A percentile compares a stretch with the other conserved stretches of the same genome.
Evolutionary conservation across 176 grass and related monocot species (phyloP).

Genomic region (Carex parvula): DNA sequence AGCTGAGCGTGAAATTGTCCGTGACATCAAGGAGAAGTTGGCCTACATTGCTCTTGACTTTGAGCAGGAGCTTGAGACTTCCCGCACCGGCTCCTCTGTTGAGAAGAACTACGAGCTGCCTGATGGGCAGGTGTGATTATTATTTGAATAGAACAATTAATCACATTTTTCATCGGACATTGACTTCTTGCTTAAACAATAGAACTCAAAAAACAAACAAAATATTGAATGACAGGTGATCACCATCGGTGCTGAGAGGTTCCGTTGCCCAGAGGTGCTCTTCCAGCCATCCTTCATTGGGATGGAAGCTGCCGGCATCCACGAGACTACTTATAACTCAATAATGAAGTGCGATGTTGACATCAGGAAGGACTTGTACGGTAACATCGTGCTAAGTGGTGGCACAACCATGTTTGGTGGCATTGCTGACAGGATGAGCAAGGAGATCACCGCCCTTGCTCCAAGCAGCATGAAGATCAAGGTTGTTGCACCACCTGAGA

Average conservation of each 20-base stretch:
- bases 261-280: constrained; percentile 61
- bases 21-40: constrained; percentile 54
- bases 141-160: not conserved
- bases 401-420: constrained; percentile 61
- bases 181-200: not conserved
- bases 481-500: constrained; percentile 56
- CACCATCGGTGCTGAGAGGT: constrained; percentile 54
- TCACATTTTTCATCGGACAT: not conserved
- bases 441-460: constrained; percentile 55
- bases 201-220: not conserved
- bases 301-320: constrained; percentile 56
- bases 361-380: constrained; percentile 63
- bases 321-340: constrained; percentile 62
- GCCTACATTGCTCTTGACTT: constrained; percentile 51
- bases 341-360: constrained; percentile 72
- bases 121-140: constrained; percentile 33
- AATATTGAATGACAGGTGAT: constrained; percentile 31
- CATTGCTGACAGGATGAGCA: constrained; percentile 64
- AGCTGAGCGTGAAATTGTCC: constrained; percentile 50
- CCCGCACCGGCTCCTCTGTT: constrained; percentile 36
- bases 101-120: constrained; percentile 56
- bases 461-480: constrained; percentile 69
- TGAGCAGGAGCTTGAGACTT: constrained; percentile 44
- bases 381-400: constrained; percentile 56
- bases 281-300: constrained; percentile 66